Percentiles rank a stretch among this genome's conserved stretches.
phyloP scores from a whole-genome alignment of 495 filamentous ascomycete species.

The Aspergillus bertholletiae region DNA sequence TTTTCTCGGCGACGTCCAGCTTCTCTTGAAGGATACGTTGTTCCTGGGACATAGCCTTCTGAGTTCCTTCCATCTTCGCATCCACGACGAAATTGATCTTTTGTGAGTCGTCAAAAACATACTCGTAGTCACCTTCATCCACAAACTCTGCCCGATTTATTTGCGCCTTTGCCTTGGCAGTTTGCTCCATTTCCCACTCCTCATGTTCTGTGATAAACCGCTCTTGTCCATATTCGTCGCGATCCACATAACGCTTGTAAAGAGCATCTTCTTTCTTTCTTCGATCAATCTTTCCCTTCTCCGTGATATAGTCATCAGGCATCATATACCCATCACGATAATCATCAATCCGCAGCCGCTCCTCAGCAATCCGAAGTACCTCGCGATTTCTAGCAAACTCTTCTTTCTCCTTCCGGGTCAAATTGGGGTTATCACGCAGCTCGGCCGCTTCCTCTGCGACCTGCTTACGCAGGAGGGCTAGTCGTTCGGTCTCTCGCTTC shows the following conservation, averaged over 20 bases:
- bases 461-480: conserved; percentile 82
- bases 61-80: conserved; percentile 62
- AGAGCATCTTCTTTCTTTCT: conserved; percentile 88
- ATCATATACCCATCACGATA: conserved; percentile 90
- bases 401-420: conserved; percentile 77
- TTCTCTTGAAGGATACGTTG: conserved; percentile 73
- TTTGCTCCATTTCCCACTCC: conserved; percentile 93
- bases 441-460: conserved; percentile 89
- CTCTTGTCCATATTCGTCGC: conserved; percentile 83
- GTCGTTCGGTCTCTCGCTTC: conserved; percentile 82
- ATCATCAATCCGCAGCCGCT: conserved; percentile 84
- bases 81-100: conserved; percentile 86
- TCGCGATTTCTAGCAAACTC: conserved; percentile 91
- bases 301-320: conserved; percentile 91
- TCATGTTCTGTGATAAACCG: conserved; percentile 91
- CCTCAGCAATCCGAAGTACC: conserved; percentile 81
- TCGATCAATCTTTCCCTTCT: conserved; percentile 84
- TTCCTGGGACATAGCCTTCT: conserved; percentile 68
- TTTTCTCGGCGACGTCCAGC: conserved; percentile 83
- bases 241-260: conserved; percentile 87
- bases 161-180: conserved; percentile 84
- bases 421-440: conserved; percentile 67
- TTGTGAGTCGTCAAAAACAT: conserved; percentile 85
- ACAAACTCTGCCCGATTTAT: conserved; percentile 69
- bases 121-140: conserved; percentile 90